Evolutionary conservation across 345 rosid genomes (phyloP), one percentile per base, ranked within the genome.

Genomic region (Anastatica hierochuntica): DNA sequence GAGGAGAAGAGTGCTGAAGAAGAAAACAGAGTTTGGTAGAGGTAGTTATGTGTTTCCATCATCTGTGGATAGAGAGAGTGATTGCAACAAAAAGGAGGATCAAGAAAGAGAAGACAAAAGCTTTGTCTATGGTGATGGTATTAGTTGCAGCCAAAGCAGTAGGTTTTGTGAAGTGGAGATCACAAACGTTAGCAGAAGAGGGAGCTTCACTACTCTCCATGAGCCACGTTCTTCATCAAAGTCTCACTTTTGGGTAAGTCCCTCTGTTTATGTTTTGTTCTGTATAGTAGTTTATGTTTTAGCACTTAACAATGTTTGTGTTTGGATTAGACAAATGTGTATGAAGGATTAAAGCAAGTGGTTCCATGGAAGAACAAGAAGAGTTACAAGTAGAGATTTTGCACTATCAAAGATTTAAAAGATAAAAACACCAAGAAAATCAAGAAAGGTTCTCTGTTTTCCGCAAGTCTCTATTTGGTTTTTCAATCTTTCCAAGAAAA

Each of bases 211-310:
- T n/a, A n/a, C n/a, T n/a, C n/a, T n/a, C n/a, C n/a, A n/a, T 59
- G 14, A 30, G 21, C 20, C 50, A 14, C 3, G 41, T 18, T 50
- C 54, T 79, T 27, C 59, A 45, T 58, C 34, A 72, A 46, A 74
- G 64, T 58, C 88, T 53, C 79, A 60, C 49, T 76, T 79, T 66
- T 88, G 94, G 96, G 96, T 84, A 60, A 67, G 74, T 73, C n/a
- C n/a, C n/a, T n/a, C n/a, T n/a, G n/a, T 52, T 19, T 53, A 9
- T 45, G 27, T 43, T 51, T 38, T 51, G 35, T 6, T 17, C 21
- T 26, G 8, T 5, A 4, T 27, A 29, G 8, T 29, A 8, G 33
- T 24, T 10, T 12, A 17, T 2, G 10, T 52, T 5, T 6, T 16
- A 43, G 31, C 2, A 16, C 1, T 42, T 6, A 46, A 21, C 14